Conservation (phyloP, 192 early-diverging fungal species). For the Diversispora eburnea region DNA sequence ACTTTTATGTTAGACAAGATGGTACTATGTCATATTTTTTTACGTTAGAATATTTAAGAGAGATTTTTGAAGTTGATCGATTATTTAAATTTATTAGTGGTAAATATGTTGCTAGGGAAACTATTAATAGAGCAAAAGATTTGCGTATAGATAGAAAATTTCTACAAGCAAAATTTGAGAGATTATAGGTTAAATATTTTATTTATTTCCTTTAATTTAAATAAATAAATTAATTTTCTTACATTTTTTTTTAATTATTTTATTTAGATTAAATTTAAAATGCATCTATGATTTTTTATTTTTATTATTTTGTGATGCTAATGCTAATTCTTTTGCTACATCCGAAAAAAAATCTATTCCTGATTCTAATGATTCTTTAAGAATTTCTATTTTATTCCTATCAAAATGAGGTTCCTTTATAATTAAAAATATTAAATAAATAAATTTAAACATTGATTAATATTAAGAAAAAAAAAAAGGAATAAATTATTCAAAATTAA, state of each 20-base stretch:
- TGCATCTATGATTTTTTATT: background rate
- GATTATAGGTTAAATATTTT: constrained; percentile 27
- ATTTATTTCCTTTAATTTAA: background rate
- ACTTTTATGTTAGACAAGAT: constrained; percentile 96
- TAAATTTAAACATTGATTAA: background rate
- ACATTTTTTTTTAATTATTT: background rate
- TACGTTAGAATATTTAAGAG: constrained; percentile 54
- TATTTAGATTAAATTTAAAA: background rate
- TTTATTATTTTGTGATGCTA: constrained; percentile 4
- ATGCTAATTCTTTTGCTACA: constrained; percentile 33
- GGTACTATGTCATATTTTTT: constrained; percentile 96
- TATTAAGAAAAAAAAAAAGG: too few relatives aligned
- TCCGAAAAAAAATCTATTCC: constrained; percentile 39
- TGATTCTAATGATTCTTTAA: constrained; percentile 44
- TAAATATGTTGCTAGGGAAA: constrained; percentile 66
- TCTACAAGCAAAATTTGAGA: constrained; percentile 73
- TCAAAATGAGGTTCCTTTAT: constrained; percentile 33
- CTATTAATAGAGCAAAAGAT: constrained; percentile 63
- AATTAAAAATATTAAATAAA: background rate
- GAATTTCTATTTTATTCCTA: constrained; percentile 31
- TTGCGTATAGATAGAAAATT: constrained; percentile 69
- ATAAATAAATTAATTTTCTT: background rate
- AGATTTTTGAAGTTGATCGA: constrained; percentile 61
- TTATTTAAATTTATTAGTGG: constrained; percentile 50
- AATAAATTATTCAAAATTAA: background rate